A percentile compares a stretch with the other conserved stretches of the same genome.
Evolutionary conservation across 164 flowering plant genomes (phyloP).

Genomic region (Vitis riparia): DNA sequence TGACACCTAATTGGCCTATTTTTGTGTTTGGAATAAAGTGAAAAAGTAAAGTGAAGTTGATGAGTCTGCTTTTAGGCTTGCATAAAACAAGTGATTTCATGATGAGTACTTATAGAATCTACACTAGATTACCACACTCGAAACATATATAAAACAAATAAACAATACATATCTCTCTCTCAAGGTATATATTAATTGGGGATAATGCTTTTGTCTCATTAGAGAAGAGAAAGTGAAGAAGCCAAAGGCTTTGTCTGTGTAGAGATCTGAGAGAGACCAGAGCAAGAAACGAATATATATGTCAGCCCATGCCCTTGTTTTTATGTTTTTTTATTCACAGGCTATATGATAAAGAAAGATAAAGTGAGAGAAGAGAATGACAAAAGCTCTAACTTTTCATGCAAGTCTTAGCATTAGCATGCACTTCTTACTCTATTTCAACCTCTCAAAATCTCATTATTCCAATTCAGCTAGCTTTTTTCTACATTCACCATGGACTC

Average conservation of each 20-base stretch:
- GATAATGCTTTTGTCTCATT: slow-evolving; percentile 61
- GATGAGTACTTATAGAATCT: slow-evolving; percentile 2
- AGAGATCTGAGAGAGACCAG: slow-evolving; percentile 23
- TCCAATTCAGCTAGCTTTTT: too few relatives aligned
- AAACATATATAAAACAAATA: too few relatives aligned
- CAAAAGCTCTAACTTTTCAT: slow-evolving; percentile 36
- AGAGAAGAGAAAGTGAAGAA: slow-evolving; percentile 32
- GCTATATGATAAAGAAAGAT: slow-evolving; percentile 1
- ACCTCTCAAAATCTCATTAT: not conserved
- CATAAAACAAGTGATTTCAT: not conserved
- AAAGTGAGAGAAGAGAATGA: slow-evolving; percentile 16
- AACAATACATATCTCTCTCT: too few relatives aligned
- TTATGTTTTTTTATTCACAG: not conserved
- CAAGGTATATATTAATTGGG: slow-evolving; percentile 4
- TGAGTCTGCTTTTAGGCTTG: slow-evolving; percentile 13
- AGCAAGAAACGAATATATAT: slow-evolving; percentile 60
- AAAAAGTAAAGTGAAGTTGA: slow-evolving; percentile 43
- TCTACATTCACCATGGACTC: too few relatives aligned
- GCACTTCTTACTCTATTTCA: slow-evolving; percentile 31
- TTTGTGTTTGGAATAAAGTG: slow-evolving; percentile 59
- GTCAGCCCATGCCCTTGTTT: slow-evolving; percentile 1
- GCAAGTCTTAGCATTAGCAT: slow-evolving; percentile 36
- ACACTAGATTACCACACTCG: not conserved
- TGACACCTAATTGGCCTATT: slow-evolving; percentile 10
- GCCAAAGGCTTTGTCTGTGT: slow-evolving; percentile 17